These are phyloP conservation scores for Amborella trichopoda DNA, from an alignment of 164 flowering plant species.

Conservation along the genomic window DNA sequence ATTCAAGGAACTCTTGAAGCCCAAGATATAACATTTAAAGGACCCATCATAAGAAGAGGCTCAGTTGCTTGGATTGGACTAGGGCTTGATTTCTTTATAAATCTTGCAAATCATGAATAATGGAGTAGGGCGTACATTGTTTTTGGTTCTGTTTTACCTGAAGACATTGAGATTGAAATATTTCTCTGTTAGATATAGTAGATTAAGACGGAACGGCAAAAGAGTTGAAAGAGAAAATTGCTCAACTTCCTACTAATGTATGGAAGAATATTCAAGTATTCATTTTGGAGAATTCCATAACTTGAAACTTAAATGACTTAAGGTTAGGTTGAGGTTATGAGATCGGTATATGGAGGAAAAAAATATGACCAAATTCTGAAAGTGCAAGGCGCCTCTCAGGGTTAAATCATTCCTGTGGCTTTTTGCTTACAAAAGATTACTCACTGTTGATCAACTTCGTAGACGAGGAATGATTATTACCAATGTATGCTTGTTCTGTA, in stretches of 20 bases:
- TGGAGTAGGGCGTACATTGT: slow-evolving; percentile 73
- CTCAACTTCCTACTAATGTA: slow-evolving; percentile 57
- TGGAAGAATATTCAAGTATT: slow-evolving; percentile 65
- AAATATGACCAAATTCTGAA: too few species aligned
- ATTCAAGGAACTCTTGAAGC: slow-evolving; percentile 89
- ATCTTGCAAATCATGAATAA: slow-evolving; percentile 75
- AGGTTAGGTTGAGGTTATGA: too few species aligned
- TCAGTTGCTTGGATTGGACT: slow-evolving; percentile 92
- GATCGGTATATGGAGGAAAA: too few species aligned
- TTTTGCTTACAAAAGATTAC: too few species aligned
- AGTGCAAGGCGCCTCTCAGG: too few species aligned
- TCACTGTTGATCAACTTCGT: too few species aligned
- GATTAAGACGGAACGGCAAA: too few species aligned
- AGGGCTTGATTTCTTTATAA: slow-evolving; percentile 91
- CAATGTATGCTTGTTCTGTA: too few species aligned
- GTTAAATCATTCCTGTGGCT: too few species aligned
- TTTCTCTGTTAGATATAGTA: too few species aligned
- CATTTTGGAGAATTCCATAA: slow-evolving; percentile 52
- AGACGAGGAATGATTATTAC: too few species aligned
- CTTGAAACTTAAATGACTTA: slow-evolving; percentile 34
- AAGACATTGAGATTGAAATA: slow-evolving; percentile 77
- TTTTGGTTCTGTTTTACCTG: slow-evolving; percentile 74
- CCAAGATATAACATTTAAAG: slow-evolving; percentile 35
- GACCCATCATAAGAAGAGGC: slow-evolving; percentile 57
- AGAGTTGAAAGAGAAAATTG: slow-evolving; percentile 67